Base-by-base conservation (phyloP, 768 basidiomycete genomes). In the Pleurotus eryngii region DNA sequence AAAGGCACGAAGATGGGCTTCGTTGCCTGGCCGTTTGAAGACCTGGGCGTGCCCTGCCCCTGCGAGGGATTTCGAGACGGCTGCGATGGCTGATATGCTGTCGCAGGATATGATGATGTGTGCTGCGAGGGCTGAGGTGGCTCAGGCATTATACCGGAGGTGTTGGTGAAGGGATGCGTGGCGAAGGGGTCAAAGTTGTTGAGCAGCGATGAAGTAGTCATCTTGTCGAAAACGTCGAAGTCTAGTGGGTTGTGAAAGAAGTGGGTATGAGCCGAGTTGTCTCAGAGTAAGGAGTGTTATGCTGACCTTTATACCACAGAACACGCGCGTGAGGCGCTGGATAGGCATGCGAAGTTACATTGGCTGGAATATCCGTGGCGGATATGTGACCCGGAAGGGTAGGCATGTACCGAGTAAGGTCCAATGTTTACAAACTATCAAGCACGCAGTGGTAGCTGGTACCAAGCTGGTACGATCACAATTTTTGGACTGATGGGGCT, bases 111-210 rank as follows among this genome's bases (percentile, higher is more conserved):
- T 17, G 38, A 30, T 46, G 55, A 47, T 46, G 55, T 56, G 43
- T 46, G 55, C 18, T 22, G 42, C n/a, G 55, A 56, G 26, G 46
- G 42, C 17, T 27, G 55, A 46, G 30, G 55, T n/a, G 55, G 55
- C 27, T 56, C 43, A 37, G 55, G 55, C 15, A 47, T 24, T 17
- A 47, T 39, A 12, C 59, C 65, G 39, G 66, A 64, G 60, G 65
- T 67, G 55, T 68, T 71, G 43, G 70, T 71, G 59, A 71, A 71
- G 8, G 70, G 62, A 47, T 71, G 70, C 4, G 63, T 65, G 2
- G 64, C 66, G 58, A 70, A 69, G 38, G 70, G 70, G 54, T 71
- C 65, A 51, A 71, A 71, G n/a, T 64, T 65, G 42, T 56, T 35
- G 22, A 67, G 64, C 18, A 61, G 53, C 4, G 61, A 26, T 8